A percentile compares a stretch with the other conserved stretches of the same genome.
These are phyloP conservation scores for Lactarius quietus DNA, from an alignment of 768 basidiomycete species.

Conservation along the genomic window DNA sequence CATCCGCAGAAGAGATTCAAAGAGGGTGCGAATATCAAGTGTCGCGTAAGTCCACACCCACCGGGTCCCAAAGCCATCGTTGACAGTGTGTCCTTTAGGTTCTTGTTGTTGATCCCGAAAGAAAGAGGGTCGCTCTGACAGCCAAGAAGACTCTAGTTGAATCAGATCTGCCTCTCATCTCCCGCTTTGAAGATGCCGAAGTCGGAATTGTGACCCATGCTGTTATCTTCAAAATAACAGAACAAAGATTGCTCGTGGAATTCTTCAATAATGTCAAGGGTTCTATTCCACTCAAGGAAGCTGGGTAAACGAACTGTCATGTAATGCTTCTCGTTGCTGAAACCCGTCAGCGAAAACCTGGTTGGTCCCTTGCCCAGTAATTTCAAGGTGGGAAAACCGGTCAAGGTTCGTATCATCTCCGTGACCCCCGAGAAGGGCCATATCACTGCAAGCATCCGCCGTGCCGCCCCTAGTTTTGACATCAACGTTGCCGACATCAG, in stretches of 20 bases:
- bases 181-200: slow-evolving; percentile 61
- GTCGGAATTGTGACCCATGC: slow-evolving; percentile 74
- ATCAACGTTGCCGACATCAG: slow-evolving; percentile 58
- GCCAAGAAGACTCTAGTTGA: slow-evolving; percentile 89
- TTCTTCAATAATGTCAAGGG: slow-evolving; percentile 90
- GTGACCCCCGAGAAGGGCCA: slow-evolving; percentile 55
- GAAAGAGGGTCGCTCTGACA: slow-evolving; percentile 80
- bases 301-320: slow-evolving; percentile 50
- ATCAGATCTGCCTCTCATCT: slow-evolving; percentile 67
- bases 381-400: slow-evolving; percentile 77
- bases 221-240: slow-evolving; percentile 77
- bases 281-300: slow-evolving; percentile 73
- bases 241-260: slow-evolving; percentile 80
- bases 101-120: slow-evolving; percentile 74
- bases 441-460: slow-evolving; percentile 83
- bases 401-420: slow-evolving; percentile 76
- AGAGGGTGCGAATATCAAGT: slow-evolving; percentile 75
- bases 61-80: background rate
- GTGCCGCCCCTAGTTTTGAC: slow-evolving; percentile 56
- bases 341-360: slow-evolving; percentile 56
- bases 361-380: slow-evolving; percentile 52
- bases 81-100: slow-evolving; percentile 46
- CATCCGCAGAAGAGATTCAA: slow-evolving; percentile 92
- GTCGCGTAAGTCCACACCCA: slow-evolving; percentile 55
- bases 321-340: slow-evolving; percentile 7